Percentiles rank a stretch among this genome's conserved stretches.
These are phyloP conservation scores for Vaccinium macrocarpon DNA, from an alignment of 148 eudicot genomes.

Conservation along the genomic window DNA sequence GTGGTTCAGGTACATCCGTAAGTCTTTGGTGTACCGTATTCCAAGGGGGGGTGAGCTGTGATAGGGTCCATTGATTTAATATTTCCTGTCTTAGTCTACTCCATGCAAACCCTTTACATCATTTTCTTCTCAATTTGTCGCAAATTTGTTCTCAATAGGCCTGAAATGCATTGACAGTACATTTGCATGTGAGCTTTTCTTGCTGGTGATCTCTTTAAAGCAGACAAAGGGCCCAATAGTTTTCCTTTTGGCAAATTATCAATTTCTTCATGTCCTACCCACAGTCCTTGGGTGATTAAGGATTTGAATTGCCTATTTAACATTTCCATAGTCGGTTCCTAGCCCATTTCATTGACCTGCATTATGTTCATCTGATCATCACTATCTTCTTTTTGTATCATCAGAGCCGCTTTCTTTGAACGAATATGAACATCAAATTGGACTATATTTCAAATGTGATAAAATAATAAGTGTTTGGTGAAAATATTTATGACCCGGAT, in stretches of 20 bases:
- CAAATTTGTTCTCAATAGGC: background rate
- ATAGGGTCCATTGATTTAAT: background rate
- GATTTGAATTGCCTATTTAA: background rate
- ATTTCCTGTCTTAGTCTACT: background rate
- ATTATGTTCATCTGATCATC: background rate
- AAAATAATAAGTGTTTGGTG: background rate
- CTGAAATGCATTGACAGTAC: background rate
- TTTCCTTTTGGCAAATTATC: background rate
- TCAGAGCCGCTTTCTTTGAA: background rate
- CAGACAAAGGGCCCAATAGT: conserved; percentile 7
- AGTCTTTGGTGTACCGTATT: conserved; percentile 19
- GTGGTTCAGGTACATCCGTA: conserved; percentile 27
- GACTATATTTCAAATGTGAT: too few relatives aligned
- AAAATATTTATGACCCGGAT: background rate
- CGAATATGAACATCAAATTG: background rate
- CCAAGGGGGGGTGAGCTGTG: conserved; percentile 14
- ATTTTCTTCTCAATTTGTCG: too few relatives aligned
- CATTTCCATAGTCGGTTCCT: background rate
- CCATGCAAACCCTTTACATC: background rate
- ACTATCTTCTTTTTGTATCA: background rate
- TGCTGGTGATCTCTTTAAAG: background rate
- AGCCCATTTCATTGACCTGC: background rate
- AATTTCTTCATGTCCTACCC: background rate
- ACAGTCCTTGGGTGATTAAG: background rate
- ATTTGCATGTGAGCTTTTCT: background rate